Conservation (phyloP, 371 early-diverging fungal species). For the Caulochytrium protostelioides region DNA sequence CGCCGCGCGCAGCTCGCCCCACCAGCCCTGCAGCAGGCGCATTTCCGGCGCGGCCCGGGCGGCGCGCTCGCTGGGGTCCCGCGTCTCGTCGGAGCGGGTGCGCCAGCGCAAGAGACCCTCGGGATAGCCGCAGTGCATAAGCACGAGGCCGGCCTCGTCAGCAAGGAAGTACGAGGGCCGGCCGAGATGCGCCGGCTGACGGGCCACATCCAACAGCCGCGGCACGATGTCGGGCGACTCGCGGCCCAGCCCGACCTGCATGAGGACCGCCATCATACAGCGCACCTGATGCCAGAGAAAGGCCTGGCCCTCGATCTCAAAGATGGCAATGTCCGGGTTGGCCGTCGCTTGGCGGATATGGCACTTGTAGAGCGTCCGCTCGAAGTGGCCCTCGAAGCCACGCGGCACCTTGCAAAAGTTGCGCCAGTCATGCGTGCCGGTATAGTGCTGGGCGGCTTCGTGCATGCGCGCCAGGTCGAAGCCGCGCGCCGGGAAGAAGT, state of each 20-base stretch:
- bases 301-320: constrained; percentile 44
- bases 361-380: constrained; percentile 7
- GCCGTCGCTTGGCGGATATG: neutral
- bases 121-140: constrained; percentile 64
- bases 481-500: constrained; percentile 58
- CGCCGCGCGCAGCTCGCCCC: too few relatives aligned
- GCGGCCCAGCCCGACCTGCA: constrained; percentile 51
- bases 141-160: constrained; percentile 57
- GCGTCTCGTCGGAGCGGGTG: too few relatives aligned
- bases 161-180: constrained; percentile 69
- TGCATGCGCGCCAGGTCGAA: constrained; percentile 54
- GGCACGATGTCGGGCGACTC: constrained; percentile 39
- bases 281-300: constrained; percentile 96
- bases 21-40: too few relatives aligned
- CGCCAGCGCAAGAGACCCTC: too few relatives aligned
- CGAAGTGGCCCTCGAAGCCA: constrained; percentile 42
- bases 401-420: constrained; percentile 77
- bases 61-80: too few relatives aligned
- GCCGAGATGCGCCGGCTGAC: constrained; percentile 17
- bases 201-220: constrained; percentile 28
- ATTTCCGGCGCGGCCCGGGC: too few relatives aligned
- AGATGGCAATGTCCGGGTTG: too few relatives aligned
- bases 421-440: constrained; percentile 78
- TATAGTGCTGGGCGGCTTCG: constrained; percentile 38
- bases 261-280: constrained; percentile 77